Evolutionary conservation across 805 yeast species (phyloP).

Genomic region (Scheffersomyces stipitis): DNA sequence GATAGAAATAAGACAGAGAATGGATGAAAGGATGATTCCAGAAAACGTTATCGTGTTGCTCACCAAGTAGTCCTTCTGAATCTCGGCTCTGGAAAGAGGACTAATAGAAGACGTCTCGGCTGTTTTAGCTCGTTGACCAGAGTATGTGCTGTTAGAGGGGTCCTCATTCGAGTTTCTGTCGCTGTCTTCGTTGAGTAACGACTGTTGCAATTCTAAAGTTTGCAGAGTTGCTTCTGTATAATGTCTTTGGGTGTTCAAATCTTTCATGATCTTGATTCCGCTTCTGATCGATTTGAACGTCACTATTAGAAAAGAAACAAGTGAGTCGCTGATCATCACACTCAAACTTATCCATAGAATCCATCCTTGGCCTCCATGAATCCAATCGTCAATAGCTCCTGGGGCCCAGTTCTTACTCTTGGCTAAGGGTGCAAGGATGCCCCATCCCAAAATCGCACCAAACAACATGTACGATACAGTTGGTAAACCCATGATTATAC

Average conservation of each 20-base stretch:
- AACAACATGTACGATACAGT: conserved; percentile 88
- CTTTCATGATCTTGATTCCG: conserved; percentile 6
- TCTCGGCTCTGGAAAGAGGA: conserved; percentile 35
- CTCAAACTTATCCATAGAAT: conserved; percentile 90
- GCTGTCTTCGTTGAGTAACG: conserved; percentile 3
- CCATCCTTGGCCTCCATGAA: conserved; percentile 95
- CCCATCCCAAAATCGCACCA: conserved; percentile 94
- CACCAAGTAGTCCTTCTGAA: conserved; percentile 44
- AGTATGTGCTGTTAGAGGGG: conserved; percentile 13
- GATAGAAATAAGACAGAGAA: conserved; percentile 66
- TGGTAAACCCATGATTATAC: conserved; percentile 94
- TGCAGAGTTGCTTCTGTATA: background rate
- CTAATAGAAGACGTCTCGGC: too few species aligned
- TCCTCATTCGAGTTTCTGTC: conserved; percentile 8
- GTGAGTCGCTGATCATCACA: conserved; percentile 90
- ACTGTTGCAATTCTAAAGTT: conserved; percentile 1
- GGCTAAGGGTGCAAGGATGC: conserved; percentile 78
- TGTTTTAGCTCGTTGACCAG: conserved; percentile 37
- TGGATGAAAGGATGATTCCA: conserved; percentile 67
- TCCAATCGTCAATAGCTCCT: conserved; percentile 90
- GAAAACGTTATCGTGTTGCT: conserved; percentile 45
- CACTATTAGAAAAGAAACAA: conserved; percentile 73
- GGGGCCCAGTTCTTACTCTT: conserved; percentile 79
- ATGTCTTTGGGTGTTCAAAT: conserved; percentile 1
- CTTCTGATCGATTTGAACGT: conserved; percentile 41